phyloP scores from a whole-genome alignment of 257 asterid species.

The Solanum sejunctum region DNA sequence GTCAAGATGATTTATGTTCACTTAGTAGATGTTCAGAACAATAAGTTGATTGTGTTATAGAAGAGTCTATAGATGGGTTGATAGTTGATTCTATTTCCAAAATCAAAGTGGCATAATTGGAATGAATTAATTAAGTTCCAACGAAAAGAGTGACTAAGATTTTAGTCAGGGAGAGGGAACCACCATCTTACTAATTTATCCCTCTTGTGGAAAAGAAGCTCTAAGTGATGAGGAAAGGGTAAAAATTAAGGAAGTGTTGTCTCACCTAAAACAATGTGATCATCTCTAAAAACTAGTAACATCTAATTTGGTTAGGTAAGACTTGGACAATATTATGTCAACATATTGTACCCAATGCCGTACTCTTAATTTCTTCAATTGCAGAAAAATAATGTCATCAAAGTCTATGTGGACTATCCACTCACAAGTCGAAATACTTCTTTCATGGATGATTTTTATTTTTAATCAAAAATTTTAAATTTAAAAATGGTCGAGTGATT shows the following conservation, averaged over 20 bases:
- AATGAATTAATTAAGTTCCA: not conserved
- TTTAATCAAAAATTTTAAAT: no score
- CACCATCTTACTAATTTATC: not conserved
- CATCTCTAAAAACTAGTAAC: not conserved
- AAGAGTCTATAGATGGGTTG: not conserved
- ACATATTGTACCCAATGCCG: not conserved
- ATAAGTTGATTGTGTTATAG: not conserved
- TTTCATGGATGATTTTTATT: not conserved
- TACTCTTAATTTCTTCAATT: not conserved
- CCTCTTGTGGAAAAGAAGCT: not conserved
- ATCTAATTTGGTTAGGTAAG: conserved; percentile 10
- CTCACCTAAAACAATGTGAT: conserved; percentile 15
- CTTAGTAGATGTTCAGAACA: not conserved
- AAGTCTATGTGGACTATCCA: not conserved
- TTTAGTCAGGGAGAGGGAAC: not conserved
- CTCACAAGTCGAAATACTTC: not conserved
- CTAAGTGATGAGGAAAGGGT: not conserved
- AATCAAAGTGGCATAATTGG: not conserved
- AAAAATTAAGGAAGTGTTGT: not conserved
- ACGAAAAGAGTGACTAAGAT: not conserved
- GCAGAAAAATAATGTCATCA: not conserved
- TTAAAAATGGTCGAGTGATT: no score
- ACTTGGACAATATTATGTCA: conserved; percentile 4
- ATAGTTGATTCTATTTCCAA: not conserved
- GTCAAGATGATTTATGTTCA: not conserved